A percentile compares a stretch with the other conserved stretches of the same genome.
These are phyloP conservation scores for Parasitella parasitica DNA, from an alignment of 371 early-diverging fungal genomes.

Conservation along the genomic window DNA sequence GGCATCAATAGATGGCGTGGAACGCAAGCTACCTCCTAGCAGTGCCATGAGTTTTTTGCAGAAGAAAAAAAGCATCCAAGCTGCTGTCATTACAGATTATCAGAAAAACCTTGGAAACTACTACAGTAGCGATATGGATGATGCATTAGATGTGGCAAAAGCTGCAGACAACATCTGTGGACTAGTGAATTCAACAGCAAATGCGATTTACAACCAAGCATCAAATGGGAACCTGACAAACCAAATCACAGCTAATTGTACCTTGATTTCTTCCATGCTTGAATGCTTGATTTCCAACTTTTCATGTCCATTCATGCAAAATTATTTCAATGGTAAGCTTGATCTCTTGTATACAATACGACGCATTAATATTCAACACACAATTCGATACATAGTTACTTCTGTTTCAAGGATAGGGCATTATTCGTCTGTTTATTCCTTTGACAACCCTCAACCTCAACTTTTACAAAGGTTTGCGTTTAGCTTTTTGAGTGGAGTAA, in stretches of 20 bases:
- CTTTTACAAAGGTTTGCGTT: constrained; percentile 40
- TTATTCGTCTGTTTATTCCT: constrained; percentile 46
- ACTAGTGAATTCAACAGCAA: constrained; percentile 57
- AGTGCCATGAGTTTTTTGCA: constrained; percentile 74
- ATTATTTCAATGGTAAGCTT: constrained; percentile 64
- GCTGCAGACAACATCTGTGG: constrained; percentile 56
- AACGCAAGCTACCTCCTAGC: constrained; percentile 71
- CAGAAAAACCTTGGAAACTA: constrained; percentile 54
- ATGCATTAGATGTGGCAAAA: constrained; percentile 24
- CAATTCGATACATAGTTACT: constrained; percentile 21
- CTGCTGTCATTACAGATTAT: constrained; percentile 69
- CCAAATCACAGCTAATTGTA: constrained; percentile 46
- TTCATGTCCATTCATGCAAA: constrained; percentile 61
- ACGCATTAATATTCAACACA: not conserved
- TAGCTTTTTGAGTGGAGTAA: constrained; percentile 57
- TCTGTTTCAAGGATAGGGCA: constrained; percentile 36
- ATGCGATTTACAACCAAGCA: constrained; percentile 52
- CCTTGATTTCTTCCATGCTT: constrained; percentile 54
- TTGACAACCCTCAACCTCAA: constrained; percentile 39
- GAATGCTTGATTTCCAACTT: constrained; percentile 68
- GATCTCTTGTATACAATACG: not conserved
- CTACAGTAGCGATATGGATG: constrained; percentile 71
- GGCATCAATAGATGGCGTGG: constrained; percentile 49
- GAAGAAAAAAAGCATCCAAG: constrained; percentile 57
- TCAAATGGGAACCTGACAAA: constrained; percentile 40